Base-by-base conservation (phyloP, 1,284 basidiomycete genomes). In the Ceratobasidium sp. region DNA sequence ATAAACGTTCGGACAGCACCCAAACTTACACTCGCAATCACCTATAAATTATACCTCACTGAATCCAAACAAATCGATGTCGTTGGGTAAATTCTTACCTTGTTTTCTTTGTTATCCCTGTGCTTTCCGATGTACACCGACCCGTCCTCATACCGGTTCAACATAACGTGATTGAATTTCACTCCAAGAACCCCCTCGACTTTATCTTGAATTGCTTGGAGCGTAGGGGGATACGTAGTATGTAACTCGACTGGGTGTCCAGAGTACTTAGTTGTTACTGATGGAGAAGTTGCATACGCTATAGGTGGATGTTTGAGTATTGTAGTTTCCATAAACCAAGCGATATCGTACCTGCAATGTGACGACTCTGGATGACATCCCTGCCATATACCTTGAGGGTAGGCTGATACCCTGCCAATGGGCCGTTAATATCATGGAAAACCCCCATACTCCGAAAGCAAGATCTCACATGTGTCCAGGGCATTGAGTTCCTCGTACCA, bases 381-480 rank as follows among this genome's bases (percentile, higher is more conserved):
- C 83, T 82, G n/a, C 87, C 87, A 78, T 88, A 88, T 54, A 88
- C 82, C 65, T 83, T 85, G n/a, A 88, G 83, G 9, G 81, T 85
- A 0, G 87, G 87, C 60, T 84, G 84, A 77, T 88, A 84, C 85
- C 82, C 82, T 82, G 62, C 76, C 27, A 3, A 22, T 27, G 17
- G 36, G 11, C 73, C 78, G 47, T 56, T 5, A 59, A 24, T 6
- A n/a, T 44, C 60, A 51, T 9, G 19, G 27, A 41, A 44, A 63
- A 64, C 9, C 36, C 11, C 11, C 36, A 33, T 27, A 36, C 11
- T 56, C n/a, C 59, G 8, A 54, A 31, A 9, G 6, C 24, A 24
- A 41, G 33, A 19, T 75, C 82, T 75, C 67, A 85, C 85, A 86
- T 0, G 83, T 83, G 5, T 83, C 80, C 11, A 87, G 77, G 1